Evolutionary conservation across 2,329 filamentous ascomycete genomes (phyloP).

Genomic region (Hypoxylon sp.): DNA sequence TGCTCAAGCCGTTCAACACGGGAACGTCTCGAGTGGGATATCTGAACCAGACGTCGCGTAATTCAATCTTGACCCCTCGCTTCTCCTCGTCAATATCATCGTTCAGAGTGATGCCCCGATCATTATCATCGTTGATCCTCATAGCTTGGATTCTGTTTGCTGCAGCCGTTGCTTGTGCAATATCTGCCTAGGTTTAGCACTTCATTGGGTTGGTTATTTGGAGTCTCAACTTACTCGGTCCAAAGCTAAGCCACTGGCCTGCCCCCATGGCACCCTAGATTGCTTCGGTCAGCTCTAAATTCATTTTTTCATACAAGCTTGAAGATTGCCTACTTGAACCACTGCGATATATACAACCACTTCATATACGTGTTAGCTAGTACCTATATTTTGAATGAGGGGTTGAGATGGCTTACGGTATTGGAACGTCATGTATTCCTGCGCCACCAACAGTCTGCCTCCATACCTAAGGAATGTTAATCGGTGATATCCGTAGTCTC

Average conservation of each 20-base stretch:
- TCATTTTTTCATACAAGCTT: background rate
- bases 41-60: conserved; percentile 71
- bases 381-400: background rate
- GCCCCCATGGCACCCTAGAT: conserved; percentile 71
- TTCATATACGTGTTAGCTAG: conserved; percentile 37
- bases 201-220: background rate
- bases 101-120: conserved; percentile 50
- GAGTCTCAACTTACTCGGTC: conserved; percentile 61
- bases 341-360: conserved; percentile 76
- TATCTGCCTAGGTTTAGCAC: conserved; percentile 56
- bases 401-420: conserved; percentile 58
- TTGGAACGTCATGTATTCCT: conserved; percentile 64
- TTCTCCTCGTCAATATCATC: conserved; percentile 58
- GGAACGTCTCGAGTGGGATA: conserved; percentile 71
- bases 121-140: conserved; percentile 59
- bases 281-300: conserved; percentile 21
- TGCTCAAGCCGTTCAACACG: conserved; percentile 72
- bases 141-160: conserved; percentile 71
- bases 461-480: conserved; percentile 74
- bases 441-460: conserved; percentile 69
- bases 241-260: conserved; percentile 77
- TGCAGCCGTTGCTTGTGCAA: conserved; percentile 70
- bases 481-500: conserved; percentile 47
- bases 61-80: conserved; percentile 69
- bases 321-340: conserved; percentile 64